phyloP scores from a whole-genome alignment of 306 rosid genomes.

The Pterocarpus macrocarpus region DNA sequence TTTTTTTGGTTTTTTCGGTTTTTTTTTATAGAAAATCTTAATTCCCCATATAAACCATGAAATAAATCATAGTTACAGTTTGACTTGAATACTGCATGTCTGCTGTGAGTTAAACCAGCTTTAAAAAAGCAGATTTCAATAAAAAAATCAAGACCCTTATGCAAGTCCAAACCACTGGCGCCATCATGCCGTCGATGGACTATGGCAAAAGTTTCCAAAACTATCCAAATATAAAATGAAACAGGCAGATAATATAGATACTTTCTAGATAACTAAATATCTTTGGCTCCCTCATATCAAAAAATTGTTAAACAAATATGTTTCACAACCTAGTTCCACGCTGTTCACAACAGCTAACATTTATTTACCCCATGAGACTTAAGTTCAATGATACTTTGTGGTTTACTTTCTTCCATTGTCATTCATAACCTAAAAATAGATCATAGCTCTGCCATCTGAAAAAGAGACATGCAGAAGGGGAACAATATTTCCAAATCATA shows the following conservation, averaged over 20 bases:
- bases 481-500: conserved; percentile 15
- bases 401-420: conserved; percentile 16
- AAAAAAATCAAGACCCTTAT: conserved; percentile 1
- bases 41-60: conserved; percentile 8
- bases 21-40: not conserved
- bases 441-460: not conserved
- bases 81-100: conserved; percentile 16
- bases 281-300: conserved; percentile 29
- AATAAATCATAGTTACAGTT: conserved; percentile 31
- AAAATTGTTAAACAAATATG: not conserved
- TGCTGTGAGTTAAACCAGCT: conserved; percentile 21
- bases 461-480: not conserved
- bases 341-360: conserved; percentile 2
- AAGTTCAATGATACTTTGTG: conserved; percentile 3
- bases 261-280: conserved; percentile 8
- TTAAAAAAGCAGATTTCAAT: not conserved
- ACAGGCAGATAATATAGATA: not conserved
- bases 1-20: no score
- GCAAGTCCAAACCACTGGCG: conserved; percentile 20
- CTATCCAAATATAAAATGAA: conserved; percentile 24
- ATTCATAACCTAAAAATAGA: conserved; percentile 28
- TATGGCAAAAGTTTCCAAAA: conserved; percentile 4
- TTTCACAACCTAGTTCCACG: conserved; percentile 24
- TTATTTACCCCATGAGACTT: not conserved
- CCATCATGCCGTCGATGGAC: not conserved